A percentile compares a stretch with the other conserved stretches of the same genome.
Conservation (phyloP, 108 stramenopile species). For the Nannochloropsis salina region DNA sequence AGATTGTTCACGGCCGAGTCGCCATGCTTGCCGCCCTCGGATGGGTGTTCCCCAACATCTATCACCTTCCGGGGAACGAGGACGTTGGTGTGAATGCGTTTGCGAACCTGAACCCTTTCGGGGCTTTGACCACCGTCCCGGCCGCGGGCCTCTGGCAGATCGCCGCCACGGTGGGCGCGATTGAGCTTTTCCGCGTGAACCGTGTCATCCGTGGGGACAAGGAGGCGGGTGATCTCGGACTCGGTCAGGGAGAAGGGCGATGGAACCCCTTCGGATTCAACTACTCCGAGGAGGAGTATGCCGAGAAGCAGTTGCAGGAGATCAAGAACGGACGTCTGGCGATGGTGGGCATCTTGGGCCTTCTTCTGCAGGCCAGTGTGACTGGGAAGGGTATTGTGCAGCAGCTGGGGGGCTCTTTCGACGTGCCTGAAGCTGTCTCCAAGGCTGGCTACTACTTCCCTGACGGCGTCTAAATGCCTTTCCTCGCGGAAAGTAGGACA, state of each 20-base stretch:
- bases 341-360: conserved; percentile 85
- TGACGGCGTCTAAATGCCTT: conserved; percentile 16
- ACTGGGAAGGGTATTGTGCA: conserved; percentile 68
- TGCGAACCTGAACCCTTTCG: conserved; percentile 82
- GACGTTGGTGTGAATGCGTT: conserved; percentile 83
- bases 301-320: conserved; percentile 69
- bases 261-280: conserved; percentile 87
- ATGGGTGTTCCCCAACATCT: conserved; percentile 84
- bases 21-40: conserved; percentile 91
- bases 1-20: conserved; percentile 93
- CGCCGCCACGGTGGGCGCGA: conserved; percentile 66
- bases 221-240: conserved; percentile 71
- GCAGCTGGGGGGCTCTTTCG: conserved; percentile 77
- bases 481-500: neutral
- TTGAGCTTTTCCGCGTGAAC: conserved; percentile 76
- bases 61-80: conserved; percentile 84
- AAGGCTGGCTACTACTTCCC: conserved; percentile 53
- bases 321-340: conserved; percentile 96
- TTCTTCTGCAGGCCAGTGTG: conserved; percentile 69
- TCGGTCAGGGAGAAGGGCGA: conserved; percentile 80
- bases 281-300: conserved; percentile 89
- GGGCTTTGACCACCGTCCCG: conserved; percentile 72
- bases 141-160: conserved; percentile 74
- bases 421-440: conserved; percentile 37
- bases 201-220: conserved; percentile 69